These are phyloP conservation scores for Hymenoscyphus occultus DNA, from an alignment of 2,329 filamentous ascomycete genomes.

Conservation along the genomic window DNA sequence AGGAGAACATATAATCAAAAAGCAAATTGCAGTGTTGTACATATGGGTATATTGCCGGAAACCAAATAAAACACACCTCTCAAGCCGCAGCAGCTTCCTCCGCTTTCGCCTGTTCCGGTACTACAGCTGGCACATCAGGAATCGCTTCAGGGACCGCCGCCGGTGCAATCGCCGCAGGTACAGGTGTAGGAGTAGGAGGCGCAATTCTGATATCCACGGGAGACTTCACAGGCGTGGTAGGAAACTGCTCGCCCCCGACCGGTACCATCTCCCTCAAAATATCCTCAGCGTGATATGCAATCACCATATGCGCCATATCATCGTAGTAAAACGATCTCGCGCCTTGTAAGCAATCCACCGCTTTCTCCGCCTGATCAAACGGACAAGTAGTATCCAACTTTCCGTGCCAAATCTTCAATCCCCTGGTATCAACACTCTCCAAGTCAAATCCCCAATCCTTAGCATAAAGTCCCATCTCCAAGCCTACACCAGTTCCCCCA, in stretches of 20 bases:
- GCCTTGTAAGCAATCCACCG: conserved; percentile 6
- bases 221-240: background rate
- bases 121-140: background rate
- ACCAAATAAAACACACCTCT: background rate
- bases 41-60: conserved; percentile 1
- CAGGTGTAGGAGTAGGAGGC: conserved; percentile 1
- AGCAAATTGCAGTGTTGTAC: background rate
- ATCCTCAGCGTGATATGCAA: conserved; percentile 14
- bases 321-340: conserved; percentile 8
- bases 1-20: background rate
- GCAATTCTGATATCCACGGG: background rate
- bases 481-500: conserved; percentile 9
- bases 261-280: conserved; percentile 9
- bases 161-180: background rate
- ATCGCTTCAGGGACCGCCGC: background rate
- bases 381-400: conserved; percentile 20
- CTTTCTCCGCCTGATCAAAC: conserved; percentile 19
- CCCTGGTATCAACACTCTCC: conserved; percentile 16
- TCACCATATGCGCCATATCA: conserved; percentile 13
- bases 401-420: conserved; percentile 22
- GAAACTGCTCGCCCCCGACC: background rate
- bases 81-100: background rate
- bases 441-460: conserved; percentile 22
- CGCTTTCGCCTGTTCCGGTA: background rate
- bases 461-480: conserved; percentile 11